phyloP scores from a whole-genome alignment of 2,329 filamentous ascomycete species.

The Fusarium sp. region DNA sequence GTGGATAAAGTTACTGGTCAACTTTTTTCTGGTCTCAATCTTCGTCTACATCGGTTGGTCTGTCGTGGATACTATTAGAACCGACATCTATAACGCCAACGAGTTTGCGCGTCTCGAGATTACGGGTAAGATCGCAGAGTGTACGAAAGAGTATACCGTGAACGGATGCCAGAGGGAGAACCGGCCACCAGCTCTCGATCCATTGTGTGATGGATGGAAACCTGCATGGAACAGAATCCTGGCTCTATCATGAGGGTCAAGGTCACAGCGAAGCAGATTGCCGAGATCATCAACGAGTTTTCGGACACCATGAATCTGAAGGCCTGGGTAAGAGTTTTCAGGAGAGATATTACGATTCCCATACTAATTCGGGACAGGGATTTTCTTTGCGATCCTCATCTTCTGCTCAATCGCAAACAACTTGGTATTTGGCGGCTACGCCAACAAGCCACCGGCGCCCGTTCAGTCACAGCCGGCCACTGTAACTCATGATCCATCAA shows the following conservation, averaged over 20 bases:
- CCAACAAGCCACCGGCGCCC: conserved; percentile 43
- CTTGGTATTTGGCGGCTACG: conserved; percentile 56
- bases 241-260: conserved; percentile 81
- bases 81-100: conserved; percentile 80
- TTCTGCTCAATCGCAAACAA: conserved; percentile 65
- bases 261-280: conserved; percentile 88
- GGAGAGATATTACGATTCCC: not conserved
- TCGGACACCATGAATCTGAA: conserved; percentile 92
- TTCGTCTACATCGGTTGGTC: conserved; percentile 76
- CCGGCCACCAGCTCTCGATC: conserved; percentile 76
- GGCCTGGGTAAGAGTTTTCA: conserved; percentile 60
- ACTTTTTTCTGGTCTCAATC: conserved; percentile 68
- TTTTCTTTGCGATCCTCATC: conserved; percentile 64
- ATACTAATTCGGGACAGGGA: conserved; percentile 52
- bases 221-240: conserved; percentile 89
- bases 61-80: conserved; percentile 76
- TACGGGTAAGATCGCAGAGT: conserved; percentile 78
- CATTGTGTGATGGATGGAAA: conserved; percentile 82
- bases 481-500: conserved; percentile 36
- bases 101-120: conserved; percentile 76
- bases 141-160: conserved; percentile 77
- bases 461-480: conserved; percentile 42
- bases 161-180: conserved; percentile 78
- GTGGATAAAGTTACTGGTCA: conserved; percentile 73
- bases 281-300: conserved; percentile 93